Base-by-base conservation (phyloP, 1,139 yeast genomes). In the Sugiyamaella neomexicana region DNA sequence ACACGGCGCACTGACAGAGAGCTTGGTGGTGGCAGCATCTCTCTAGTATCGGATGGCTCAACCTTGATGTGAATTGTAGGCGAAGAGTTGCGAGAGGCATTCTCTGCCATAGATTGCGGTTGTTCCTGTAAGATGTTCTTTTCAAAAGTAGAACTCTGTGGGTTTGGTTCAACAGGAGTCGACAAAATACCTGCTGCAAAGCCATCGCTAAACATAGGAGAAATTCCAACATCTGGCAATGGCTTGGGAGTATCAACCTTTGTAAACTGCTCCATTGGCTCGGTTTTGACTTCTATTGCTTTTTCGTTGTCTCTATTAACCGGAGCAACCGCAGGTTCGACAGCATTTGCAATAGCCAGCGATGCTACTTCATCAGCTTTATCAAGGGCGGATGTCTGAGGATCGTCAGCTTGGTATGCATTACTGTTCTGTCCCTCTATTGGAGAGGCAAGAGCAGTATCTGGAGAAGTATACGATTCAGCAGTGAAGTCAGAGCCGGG, bases 161-260 rank as follows among this genome's bases (percentile, higher is more conserved):
- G 29, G 12, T 39, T 39, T 2, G 7, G 23, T 3, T 39, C 17
- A 20, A 16, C 9, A 3, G 13, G 44, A n/a, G 27, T 16, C 10
- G 44, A 27, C 13, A 40, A 10, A 6, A 45, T 15, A 23, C 17
- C 36, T 34, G 15, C 48, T 1, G 40, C 31, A 44, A 44, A 44
- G 9, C 9, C 43, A 13, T 53, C 53, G 16, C 37, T 46, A 34
- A 53, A 53, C 49, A 53, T 47, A 25, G 55, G 55, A 10, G 53
- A 48, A n/a, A 48, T 39, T 3, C 50, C 47, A 10, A 53, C 38
- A 16, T 53, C 50, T 9, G 55, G 55, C 17, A 53, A 32, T 9
- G 51, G 53, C n/a, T 32, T 37, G 8, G 52, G 53, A 10, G 51
- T 36, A 9, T 32, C 45, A 39, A 47, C 20, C 23, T 47, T 47